phyloP scores from a whole-genome alignment of 2,329 filamentous ascomycete species.

The Fusarium chuoi region DNA sequence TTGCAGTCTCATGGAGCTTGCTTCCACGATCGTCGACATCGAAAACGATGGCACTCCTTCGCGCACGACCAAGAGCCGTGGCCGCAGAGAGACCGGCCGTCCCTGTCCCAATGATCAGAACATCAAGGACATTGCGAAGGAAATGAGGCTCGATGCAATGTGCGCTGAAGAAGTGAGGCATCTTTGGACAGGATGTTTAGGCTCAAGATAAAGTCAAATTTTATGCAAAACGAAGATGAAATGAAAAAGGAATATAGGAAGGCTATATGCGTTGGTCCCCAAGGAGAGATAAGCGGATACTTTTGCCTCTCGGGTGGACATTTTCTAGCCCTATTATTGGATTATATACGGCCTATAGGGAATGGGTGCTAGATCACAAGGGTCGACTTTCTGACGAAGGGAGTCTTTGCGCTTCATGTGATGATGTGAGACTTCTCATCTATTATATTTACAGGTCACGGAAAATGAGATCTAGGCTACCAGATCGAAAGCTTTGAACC shows the following conservation, averaged over 20 bases:
- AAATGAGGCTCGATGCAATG: not conserved
- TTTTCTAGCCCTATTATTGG: not conserved
- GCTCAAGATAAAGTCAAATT: not conserved
- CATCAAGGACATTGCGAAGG: conserved; percentile 10
- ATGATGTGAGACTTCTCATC: not conserved
- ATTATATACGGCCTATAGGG: not conserved
- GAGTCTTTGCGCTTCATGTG: not conserved
- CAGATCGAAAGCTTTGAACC: not conserved
- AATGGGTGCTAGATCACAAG: fast-evolving
- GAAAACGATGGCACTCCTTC: not conserved
- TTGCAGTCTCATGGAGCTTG: fast-evolving
- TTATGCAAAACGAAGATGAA: not conserved
- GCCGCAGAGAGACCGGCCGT: not conserved
- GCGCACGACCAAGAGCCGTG: not conserved
- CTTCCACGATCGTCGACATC: fast-evolving
- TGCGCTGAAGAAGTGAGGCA: not conserved
- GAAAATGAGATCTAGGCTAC: fast-evolving
- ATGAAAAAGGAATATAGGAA: not conserved
- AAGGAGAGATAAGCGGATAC: not conserved
- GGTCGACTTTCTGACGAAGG: not conserved
- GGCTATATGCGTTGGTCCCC: not conserved
- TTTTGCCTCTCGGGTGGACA: not conserved
- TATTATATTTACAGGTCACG: not conserved
- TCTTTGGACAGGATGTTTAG: fast-evolving
- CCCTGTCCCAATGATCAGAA: not conserved